Evolutionary conservation across 2,329 filamentous ascomycete genomes (phyloP), one percentile per base, ranked within the genome.

Genomic region (Passalora sequoiae): DNA sequence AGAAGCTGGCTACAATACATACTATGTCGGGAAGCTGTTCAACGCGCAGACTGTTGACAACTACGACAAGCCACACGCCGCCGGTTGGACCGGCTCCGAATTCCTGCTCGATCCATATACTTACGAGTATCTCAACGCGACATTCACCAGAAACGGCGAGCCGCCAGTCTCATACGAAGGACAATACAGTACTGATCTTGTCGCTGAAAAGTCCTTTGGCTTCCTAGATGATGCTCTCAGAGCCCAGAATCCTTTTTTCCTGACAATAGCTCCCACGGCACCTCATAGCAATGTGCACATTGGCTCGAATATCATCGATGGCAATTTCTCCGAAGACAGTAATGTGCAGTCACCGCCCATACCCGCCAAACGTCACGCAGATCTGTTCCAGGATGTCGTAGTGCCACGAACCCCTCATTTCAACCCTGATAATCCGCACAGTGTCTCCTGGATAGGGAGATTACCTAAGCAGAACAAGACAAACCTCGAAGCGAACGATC

Each of bases 1-100:
- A 51, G 61, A 75, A 3, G 77, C 75, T 0, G 82, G 81, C 0
- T 86, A 86, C 58, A 76, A 78, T 51, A 86, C 83, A 0, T 86
- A 84, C 56, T 87, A 86, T 54, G 78, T 77, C 0, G 84, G 81
- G n/a, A 87, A 88, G 58, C 68, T 86, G 4, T 82, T 83, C 65
- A 87, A 87, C 51, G 69, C 73, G 0, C 81, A 85, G 39, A 76
- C 68, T 0, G 68, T 76, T 1, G 56, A 70, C 0, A 86, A 83
- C 46, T 86, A 84, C 57, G 66, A 82, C 56, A 66, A 69, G 3
- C 75, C 81, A 0, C 71, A 66, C 30, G 70, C 75, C 0, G 70
- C 69, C 1, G 81, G 81, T 1, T 86, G 78, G 69, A 83, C 71
- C 9, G 71, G 69, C 6, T 77, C 74, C 1, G 64, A 62, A 16